Percentiles rank a stretch among this genome's conserved stretches.
These are phyloP conservation scores for Arthroderma sp. DNA, from an alignment of 2,329 filamentous ascomycete species.

Conservation along the genomic window DNA sequence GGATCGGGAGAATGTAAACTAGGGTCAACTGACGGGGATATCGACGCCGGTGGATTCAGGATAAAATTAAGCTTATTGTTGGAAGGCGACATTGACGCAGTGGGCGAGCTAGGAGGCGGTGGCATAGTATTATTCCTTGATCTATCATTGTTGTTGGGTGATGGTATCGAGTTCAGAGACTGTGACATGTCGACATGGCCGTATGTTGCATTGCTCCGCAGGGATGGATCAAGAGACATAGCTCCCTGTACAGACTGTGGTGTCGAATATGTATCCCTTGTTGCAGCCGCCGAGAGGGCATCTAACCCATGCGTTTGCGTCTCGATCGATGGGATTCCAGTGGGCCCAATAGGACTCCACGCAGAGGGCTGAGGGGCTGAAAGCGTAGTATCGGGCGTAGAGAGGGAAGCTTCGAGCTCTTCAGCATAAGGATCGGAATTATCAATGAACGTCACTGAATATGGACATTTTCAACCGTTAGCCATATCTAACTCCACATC, in stretches of 20 bases:
- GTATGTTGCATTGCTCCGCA: conserved; percentile 13
- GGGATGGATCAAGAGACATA: conserved; percentile 15
- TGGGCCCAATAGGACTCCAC: conserved; percentile 19
- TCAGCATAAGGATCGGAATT: conserved; percentile 50
- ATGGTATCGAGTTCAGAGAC: conserved; percentile 15
- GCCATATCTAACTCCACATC: not conserved
- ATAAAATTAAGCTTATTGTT: conserved; percentile 44
- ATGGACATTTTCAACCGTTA: not conserved
- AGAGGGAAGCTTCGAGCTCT: conserved; percentile 26
- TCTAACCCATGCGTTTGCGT: conserved; percentile 39
- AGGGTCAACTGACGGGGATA: conserved; percentile 35
- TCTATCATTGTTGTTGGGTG: conserved; percentile 20
- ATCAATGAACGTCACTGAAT: conserved; percentile 47
- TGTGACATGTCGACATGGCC: conserved; percentile 12
- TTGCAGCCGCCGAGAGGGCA: conserved; percentile 40
- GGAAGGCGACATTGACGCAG: conserved; percentile 30
- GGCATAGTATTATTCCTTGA: conserved; percentile 17
- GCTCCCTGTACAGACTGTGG: conserved; percentile 9
- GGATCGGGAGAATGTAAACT: conserved; percentile 21
- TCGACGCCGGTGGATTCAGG: conserved; percentile 35
- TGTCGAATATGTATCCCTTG: conserved; percentile 24
- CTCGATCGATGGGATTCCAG: conserved; percentile 17
- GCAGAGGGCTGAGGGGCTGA: conserved; percentile 18
- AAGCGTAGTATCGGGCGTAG: conserved; percentile 18
- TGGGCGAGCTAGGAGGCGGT: conserved; percentile 26